Evolutionary conservation across 768 basidiomycete genomes (phyloP).

Genomic region (Antrodiella citrinella): DNA sequence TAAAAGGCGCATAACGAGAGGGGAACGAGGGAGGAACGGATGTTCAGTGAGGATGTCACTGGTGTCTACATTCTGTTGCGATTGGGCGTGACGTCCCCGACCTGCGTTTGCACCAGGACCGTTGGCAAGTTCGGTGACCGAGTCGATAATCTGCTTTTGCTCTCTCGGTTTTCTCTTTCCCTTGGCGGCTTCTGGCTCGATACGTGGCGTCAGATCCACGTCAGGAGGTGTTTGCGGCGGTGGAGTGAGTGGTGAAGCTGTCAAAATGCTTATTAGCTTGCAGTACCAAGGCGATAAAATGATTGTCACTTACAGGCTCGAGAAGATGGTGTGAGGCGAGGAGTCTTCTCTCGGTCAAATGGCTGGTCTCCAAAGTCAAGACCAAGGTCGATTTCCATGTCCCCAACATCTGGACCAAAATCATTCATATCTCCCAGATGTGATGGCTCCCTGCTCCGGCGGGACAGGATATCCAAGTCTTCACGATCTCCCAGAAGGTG

Average conservation of each 20-base stretch:
- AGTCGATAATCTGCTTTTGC: slow-evolving; percentile 86
- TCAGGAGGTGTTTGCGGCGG: slow-evolving; percentile 69
- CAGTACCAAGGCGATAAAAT: slow-evolving; percentile 1
- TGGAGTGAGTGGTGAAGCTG: slow-evolving; percentile 73
- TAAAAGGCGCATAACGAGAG: slow-evolving; percentile 77
- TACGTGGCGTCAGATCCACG: slow-evolving; percentile 38
- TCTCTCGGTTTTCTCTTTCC: slow-evolving; percentile 46
- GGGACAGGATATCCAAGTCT: slow-evolving; percentile 59
- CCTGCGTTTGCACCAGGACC: slow-evolving; percentile 47
- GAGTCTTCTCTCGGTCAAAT: slow-evolving; percentile 42
- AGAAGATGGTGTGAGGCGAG: slow-evolving; percentile 59
- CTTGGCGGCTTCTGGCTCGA: slow-evolving; percentile 33
- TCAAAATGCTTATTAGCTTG: slow-evolving; percentile 5
- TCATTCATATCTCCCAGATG: slow-evolving; percentile 52
- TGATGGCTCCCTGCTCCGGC: slow-evolving; percentile 53
- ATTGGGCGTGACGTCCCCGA: slow-evolving; percentile 46
- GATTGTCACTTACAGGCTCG: slow-evolving; percentile 51
- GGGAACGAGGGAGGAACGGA: slow-evolving; percentile 77
- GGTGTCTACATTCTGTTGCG: slow-evolving; percentile 46
- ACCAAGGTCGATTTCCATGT: slow-evolving; percentile 58
- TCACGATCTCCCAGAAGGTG: slow-evolving; percentile 48
- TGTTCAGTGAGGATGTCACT: slow-evolving; percentile 73
- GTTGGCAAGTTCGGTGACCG: slow-evolving; percentile 76
- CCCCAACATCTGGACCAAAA: slow-evolving; percentile 42
- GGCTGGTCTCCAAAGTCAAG: slow-evolving; percentile 60